phyloP scores from a whole-genome alignment of 495 filamentous ascomycete genomes.

The Podospora pseudocomata region DNA sequence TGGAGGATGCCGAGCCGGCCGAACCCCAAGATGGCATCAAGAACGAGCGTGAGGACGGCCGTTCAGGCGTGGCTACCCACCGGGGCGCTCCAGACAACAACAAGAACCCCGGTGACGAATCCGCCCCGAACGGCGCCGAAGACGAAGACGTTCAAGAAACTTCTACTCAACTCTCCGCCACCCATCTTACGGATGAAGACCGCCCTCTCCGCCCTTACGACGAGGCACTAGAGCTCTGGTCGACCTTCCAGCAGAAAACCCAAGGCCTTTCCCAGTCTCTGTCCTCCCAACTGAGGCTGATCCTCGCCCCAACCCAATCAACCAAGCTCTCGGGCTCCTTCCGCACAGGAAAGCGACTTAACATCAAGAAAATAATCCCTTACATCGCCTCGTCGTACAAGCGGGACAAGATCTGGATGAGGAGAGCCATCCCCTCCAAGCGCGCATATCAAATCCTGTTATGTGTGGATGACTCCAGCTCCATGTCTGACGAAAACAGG shows the following conservation, averaged over 20 bases:
- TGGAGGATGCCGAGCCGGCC: conserved; percentile 38
- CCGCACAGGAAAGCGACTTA: conserved; percentile 95
- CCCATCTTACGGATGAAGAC: conserved; percentile 56
- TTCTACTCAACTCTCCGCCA: conserved; percentile 67
- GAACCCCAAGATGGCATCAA: conserved; percentile 42
- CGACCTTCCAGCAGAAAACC: conserved; percentile 74
- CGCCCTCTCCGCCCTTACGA: conserved; percentile 37
- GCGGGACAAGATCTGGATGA: conserved; percentile 99
- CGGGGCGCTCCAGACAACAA: conserved; percentile 44
- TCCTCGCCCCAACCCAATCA: conserved; percentile 88
- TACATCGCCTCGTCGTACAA: conserved; percentile 98
- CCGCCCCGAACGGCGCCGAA: conserved; percentile 26
- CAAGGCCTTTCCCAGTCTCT: conserved; percentile 80
- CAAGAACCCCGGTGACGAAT: conserved; percentile 30
- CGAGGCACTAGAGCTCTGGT: conserved; percentile 80
- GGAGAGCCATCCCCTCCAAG: conserved; percentile 83
- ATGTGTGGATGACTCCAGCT: conserved; percentile 91
- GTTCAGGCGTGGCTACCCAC: conserved; percentile 46
- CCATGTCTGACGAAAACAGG: conserved; percentile 65
- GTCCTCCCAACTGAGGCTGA: conserved; percentile 90
- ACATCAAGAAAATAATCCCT: conserved; percentile 98
- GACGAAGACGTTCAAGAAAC: conserved; percentile 66
- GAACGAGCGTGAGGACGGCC: conserved; percentile 39
- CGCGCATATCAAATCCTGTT: conserved; percentile 95
- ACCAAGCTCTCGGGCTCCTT: conserved; percentile 97